Evolutionary conservation across 2,329 filamentous ascomycete genomes (phyloP).

Genomic region (Keithomyces neogunnii): DNA sequence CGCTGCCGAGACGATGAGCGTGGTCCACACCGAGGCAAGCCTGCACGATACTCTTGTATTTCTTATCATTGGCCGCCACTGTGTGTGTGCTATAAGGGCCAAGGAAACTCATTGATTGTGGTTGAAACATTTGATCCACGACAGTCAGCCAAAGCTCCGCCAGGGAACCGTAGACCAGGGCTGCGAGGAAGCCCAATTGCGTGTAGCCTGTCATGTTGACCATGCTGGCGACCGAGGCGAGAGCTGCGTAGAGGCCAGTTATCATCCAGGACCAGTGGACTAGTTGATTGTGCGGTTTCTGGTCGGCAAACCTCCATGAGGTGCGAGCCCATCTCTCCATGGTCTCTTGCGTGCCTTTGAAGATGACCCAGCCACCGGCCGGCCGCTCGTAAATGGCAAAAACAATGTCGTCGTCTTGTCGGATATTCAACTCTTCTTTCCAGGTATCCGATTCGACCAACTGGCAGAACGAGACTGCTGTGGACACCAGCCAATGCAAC

Average conservation of each 20-base stretch:
- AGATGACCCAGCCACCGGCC: not conserved
- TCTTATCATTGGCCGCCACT: conserved; percentile 1
- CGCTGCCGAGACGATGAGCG: not conserved
- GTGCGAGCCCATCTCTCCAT: conserved; percentile 1
- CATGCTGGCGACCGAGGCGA: conserved; percentile 1
- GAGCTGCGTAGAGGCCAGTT: not conserved
- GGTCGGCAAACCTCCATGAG: not conserved
- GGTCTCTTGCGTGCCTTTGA: not conserved
- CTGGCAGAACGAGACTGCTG: conserved; percentile 1
- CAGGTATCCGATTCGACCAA: not conserved
- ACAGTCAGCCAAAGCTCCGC: conserved; percentile 1
- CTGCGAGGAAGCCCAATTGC: not conserved
- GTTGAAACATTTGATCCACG: not conserved
- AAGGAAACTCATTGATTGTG: not conserved
- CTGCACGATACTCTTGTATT: conserved; percentile 2
- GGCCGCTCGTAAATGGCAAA: conserved; percentile 2
- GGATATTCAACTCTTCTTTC: not conserved
- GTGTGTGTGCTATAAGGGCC: not conserved
- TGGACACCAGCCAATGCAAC: conserved; percentile 1
- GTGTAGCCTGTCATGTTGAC: not conserved
- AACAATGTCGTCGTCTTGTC: not conserved
- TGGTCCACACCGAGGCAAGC: not conserved
- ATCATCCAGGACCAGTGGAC: conserved; percentile 2
- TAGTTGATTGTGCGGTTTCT: not conserved
- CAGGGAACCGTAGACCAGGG: not conserved